Evolutionary conservation across 169 alveolate species (phyloP).

Genomic region (Plasmodium chabaudi): DNA sequence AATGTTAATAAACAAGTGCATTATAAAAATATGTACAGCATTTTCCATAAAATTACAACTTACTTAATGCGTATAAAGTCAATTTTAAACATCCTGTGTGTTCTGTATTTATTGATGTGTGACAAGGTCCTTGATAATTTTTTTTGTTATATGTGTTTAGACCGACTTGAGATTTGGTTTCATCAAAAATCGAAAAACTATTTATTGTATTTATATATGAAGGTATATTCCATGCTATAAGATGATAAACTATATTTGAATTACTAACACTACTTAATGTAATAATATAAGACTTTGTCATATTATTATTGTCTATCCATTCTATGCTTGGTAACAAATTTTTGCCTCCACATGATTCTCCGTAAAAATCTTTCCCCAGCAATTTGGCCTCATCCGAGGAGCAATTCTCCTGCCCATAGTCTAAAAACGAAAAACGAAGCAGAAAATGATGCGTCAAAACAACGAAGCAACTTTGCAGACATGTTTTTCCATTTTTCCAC

Average conservation of each 20-base stretch:
- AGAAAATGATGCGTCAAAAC: too few relatives aligned
- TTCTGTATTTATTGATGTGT: background rate
- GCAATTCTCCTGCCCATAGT: slow-evolving; percentile 38
- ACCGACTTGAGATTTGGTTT: slow-evolving; percentile 22
- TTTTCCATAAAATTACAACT: background rate
- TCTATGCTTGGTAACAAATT: slow-evolving; percentile 36
- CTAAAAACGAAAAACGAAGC: background rate
- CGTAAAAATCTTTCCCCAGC: slow-evolving; percentile 29
- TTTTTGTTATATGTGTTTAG: slow-evolving; percentile 23
- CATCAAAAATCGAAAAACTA: slow-evolving; percentile 28
- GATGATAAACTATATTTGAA: slow-evolving; percentile 11
- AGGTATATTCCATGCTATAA: slow-evolving; percentile 66
- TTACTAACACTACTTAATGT: slow-evolving; percentile 29
- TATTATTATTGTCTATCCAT: slow-evolving; percentile 50
- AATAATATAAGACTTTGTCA: slow-evolving; percentile 53
- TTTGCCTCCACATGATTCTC: slow-evolving; percentile 42
- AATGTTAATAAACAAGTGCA: background rate
- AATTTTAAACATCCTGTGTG: slow-evolving; percentile 27
- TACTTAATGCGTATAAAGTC: slow-evolving; percentile 55
- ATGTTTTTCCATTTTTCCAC: background rate
- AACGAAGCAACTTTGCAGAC: too few relatives aligned
- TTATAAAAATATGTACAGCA: too few relatives aligned
- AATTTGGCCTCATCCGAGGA: slow-evolving; percentile 19
- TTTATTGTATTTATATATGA: slow-evolving; percentile 41
- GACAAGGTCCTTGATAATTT: slow-evolving; percentile 37